These are phyloP conservation scores for Agaricus sinodeliciosus DNA, from an alignment of 768 basidiomycete genomes.

Conservation along the genomic window DNA sequence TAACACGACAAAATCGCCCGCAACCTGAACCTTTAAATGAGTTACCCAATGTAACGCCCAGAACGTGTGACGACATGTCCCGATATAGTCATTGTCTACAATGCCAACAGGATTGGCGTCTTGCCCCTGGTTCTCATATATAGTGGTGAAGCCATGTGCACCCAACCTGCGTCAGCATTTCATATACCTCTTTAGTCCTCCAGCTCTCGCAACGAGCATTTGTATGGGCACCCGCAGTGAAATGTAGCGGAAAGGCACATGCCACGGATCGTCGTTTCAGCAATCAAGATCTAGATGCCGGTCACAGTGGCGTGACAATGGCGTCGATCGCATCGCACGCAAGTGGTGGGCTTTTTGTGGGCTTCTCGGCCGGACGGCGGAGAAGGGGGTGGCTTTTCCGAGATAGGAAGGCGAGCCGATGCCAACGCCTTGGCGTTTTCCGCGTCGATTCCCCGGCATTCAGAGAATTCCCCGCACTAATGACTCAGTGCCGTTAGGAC, in stretches of 20 bases:
- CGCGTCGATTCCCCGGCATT: constrained; percentile 10
- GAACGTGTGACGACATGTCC: constrained; percentile 3
- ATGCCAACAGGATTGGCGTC: constrained; percentile 24
- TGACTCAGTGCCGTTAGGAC: constrained; percentile 9
- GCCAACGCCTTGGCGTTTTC: not conserved
- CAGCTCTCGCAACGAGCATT: not conserved
- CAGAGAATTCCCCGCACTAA: constrained; percentile 1
- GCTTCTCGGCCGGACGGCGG: constrained; percentile 9
- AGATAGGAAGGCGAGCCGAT: constrained; percentile 10
- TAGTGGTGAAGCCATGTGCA: not conserved
- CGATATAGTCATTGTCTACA: constrained; percentile 4
- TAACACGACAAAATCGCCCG: not conserved
- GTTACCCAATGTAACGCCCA: constrained; percentile 5
- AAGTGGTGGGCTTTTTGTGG: not conserved
- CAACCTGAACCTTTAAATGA: constrained; percentile 5
- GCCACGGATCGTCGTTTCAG: constrained; percentile 1
- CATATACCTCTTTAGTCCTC: not conserved
- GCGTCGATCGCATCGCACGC: constrained; percentile 10
- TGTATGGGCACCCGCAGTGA: not conserved
- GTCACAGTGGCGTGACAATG: constrained; percentile 5
- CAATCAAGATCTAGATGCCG: constrained; percentile 4
- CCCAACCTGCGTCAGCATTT: too few relatives aligned
- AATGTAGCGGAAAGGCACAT: not conserved
- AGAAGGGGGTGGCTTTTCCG: not conserved
- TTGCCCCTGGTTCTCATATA: not conserved